Percentiles rank a stretch among this genome's conserved stretches.
Conservation (phyloP, 805 yeast genomes). For the Starmerella stellata region DNA sequence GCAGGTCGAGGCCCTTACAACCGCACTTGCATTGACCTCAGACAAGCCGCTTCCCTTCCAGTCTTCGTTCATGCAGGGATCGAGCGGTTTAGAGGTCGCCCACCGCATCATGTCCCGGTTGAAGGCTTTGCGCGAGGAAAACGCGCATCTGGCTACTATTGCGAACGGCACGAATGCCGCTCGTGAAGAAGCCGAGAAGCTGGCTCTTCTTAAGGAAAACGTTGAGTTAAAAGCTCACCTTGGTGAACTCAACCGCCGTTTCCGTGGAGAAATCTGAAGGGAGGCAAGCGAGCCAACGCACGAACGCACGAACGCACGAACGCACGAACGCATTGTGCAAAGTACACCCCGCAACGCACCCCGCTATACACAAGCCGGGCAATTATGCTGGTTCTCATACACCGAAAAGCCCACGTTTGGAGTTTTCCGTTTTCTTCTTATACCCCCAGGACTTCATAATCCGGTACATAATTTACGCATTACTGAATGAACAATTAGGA, state of each 20-base stretch:
- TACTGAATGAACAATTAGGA: no score
- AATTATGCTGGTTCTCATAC: no score
- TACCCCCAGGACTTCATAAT: no score
- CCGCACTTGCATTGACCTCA: conserved; percentile 11
- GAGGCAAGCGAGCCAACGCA: no score
- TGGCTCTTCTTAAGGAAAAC: conserved; percentile 10
- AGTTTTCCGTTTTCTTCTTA: no score
- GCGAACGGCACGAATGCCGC: conserved; percentile 10
- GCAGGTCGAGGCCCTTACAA: conserved; percentile 15
- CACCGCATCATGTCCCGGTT: conserved; percentile 17
- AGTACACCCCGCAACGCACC: no score
- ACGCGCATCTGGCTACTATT: conserved; percentile 10
- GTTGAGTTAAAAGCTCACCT: conserved; percentile 6
- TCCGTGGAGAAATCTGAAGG: background rate
- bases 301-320: no score
- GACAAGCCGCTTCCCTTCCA: background rate
- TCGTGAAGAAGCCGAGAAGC: conserved; percentile 12
- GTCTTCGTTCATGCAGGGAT: conserved; percentile 3
- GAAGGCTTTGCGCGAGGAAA: conserved; percentile 15
- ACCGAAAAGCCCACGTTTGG: no score
- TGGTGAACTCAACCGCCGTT: conserved; percentile 1
- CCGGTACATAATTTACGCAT: no score
- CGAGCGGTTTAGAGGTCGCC: conserved; percentile 15
- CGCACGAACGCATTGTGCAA: no score
- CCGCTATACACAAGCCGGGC: no score